Evolutionary conservation across 1,139 yeast species (phyloP).

Genomic region (Arxiozyma telluris): DNA sequence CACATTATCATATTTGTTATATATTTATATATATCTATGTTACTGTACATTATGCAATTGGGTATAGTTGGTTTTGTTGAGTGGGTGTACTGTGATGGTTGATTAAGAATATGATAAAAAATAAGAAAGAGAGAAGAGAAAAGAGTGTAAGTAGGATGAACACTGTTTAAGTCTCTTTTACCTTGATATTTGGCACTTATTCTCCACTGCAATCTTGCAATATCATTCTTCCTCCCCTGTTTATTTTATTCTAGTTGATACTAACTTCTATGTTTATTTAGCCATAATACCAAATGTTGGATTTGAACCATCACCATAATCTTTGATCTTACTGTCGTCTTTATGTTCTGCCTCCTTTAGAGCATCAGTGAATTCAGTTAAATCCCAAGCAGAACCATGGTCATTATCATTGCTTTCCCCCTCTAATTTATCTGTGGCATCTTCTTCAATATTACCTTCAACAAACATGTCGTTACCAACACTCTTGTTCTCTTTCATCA

Average conservation of each 20-base stretch:
- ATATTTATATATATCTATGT: neutral
- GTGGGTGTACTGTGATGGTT: neutral
- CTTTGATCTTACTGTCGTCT: conserved; percentile 30
- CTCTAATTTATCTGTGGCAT: conserved; percentile 37
- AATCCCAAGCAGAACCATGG: conserved; percentile 60
- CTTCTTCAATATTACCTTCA: conserved; percentile 41
- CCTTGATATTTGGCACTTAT: neutral
- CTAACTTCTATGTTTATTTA: neutral
- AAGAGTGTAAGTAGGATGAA: neutral
- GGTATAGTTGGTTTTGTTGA: no score
- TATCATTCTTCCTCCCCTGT: no score
- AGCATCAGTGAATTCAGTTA: conserved; percentile 40
- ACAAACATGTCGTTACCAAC: neutral
- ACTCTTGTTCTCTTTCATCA: conserved; percentile 32
- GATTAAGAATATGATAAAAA: neutral
- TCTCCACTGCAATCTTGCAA: no score
- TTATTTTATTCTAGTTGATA: no score
- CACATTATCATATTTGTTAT: no score
- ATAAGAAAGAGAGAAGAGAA: neutral
- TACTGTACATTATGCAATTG: neutral
- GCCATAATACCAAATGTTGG: conserved; percentile 29
- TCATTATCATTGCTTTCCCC: conserved; percentile 22
- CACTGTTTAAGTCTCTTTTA: no score
- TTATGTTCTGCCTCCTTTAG: conserved; percentile 22
- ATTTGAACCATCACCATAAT: conserved; percentile 36